A percentile compares a stretch with the other conserved stretches of the same genome.
phyloP scores from a whole-genome alignment of 1,139 yeast species.

The Saccharomyces pastorianus region DNA sequence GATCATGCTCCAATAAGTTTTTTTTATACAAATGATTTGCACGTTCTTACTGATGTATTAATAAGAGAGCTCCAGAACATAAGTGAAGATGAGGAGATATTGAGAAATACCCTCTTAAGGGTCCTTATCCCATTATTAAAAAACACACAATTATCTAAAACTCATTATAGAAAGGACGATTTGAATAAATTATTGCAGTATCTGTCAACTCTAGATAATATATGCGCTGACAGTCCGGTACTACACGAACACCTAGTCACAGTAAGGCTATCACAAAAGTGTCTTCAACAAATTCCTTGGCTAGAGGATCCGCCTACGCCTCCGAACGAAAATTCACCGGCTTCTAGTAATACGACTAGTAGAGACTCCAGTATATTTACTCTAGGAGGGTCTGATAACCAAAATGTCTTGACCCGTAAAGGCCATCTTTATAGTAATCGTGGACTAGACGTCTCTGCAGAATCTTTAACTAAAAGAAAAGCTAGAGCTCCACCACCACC shows the following conservation, averaged over 20 bases:
- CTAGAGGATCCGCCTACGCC: constrained; percentile 29
- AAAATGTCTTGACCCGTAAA: not conserved
- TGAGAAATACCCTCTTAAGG: constrained; percentile 68
- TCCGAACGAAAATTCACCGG: constrained; percentile 6
- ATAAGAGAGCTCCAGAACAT: constrained; percentile 70
- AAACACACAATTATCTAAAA: constrained; percentile 53
- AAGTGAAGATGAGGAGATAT: constrained; percentile 49
- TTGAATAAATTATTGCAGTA: constrained; percentile 46
- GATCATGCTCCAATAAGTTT: constrained; percentile 48
- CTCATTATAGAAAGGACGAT: constrained; percentile 52
- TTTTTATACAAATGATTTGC: constrained; percentile 75
- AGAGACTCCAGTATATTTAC: constrained; percentile 15
- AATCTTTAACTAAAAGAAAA: constrained; percentile 26
- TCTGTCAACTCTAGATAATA: constrained; percentile 34
- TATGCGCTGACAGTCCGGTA: constrained; percentile 24
- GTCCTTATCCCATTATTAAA: constrained; percentile 65
- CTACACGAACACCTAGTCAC: constrained; percentile 37
- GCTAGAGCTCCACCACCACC: constrained; percentile 6
- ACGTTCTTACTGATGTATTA: constrained; percentile 78
- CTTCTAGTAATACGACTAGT: constrained; percentile 10
- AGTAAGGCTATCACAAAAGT: constrained; percentile 50
- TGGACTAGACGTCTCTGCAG: constrained; percentile 25
- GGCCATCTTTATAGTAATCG: constrained; percentile 9
- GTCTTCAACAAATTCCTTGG: constrained; percentile 51
- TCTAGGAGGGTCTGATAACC: not conserved